Evolutionary conservation across 805 yeast species (phyloP), one percentile per base, ranked within the genome.

Genomic region (Metschnikowia borealis): DNA sequence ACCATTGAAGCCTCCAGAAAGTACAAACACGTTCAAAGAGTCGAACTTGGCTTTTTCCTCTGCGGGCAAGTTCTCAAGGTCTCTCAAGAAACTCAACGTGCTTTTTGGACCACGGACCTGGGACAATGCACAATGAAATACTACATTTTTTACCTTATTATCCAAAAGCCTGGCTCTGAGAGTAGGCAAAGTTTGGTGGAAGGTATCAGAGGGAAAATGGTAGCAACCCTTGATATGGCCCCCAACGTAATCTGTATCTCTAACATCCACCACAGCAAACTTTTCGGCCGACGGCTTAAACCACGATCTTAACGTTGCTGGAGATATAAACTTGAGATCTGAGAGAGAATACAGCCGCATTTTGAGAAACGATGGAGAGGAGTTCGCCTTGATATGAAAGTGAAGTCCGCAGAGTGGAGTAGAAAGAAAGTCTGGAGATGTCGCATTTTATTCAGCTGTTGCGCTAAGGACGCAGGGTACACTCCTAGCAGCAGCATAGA

Each of bases 101-200:
- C 96, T 80, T 3, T 87, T 73, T 0, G 98, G 98, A 0, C 98
- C 98, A 47, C 99, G 73, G 52, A 85, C 95, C 66, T 94, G 98
- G 3, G 95, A 85, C 31, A 87, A 74, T 29, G 91, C 90, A 66
- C 99, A 92, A 65, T 94, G 97, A 69, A 92, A 94, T 0, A 94
- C 85, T 0, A 89, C 80, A 48, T 79, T 82, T 39, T 74, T 69
- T 6, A 67, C 62, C 3, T 65, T 64, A 10, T 66, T 62, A 33
- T 64, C 65, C 17, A 56, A 41, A 11, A 77, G 62, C 38, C 67
- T 55, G n/a, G 62, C 57, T 18, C 68, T 58, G 37, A 78, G 71
- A 6, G 69, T 71, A 2, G 73, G 73, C 29, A 75, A 59, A 18
- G 66, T 68, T 41, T 64, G 57, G 15, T 63, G 60, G 54, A 85